Percentiles rank a stretch among this genome's conserved stretches.
Conservation (phyloP, 2,329 filamentous ascomycete species). For the Acarospora socialis region DNA sequence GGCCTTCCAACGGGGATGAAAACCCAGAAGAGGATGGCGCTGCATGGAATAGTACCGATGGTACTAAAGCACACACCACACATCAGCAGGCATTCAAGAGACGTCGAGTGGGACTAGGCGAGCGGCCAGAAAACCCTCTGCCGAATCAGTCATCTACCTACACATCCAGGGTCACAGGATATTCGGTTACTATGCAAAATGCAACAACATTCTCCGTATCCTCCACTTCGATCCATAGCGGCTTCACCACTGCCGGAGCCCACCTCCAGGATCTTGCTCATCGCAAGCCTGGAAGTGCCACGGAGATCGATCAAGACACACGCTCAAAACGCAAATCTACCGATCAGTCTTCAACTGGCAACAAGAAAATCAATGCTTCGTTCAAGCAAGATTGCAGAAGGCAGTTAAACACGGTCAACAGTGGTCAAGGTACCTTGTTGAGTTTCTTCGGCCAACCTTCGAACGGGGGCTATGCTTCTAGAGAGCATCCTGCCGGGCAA, state of each 20-base stretch:
- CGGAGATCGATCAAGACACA: conserved; percentile 15
- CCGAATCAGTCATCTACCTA: too few species aligned
- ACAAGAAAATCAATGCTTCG: too few species aligned
- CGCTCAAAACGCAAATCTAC: too few species aligned
- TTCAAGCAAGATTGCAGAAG: conserved; percentile 12
- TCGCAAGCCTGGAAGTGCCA: conserved; percentile 19
- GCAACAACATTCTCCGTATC: conserved; percentile 19
- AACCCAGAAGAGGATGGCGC: conserved; percentile 19
- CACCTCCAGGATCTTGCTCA: conserved; percentile 27
- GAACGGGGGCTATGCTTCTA: conserved; percentile 5
- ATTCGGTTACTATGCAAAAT: conserved; percentile 21
- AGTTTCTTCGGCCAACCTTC: conserved; percentile 33
- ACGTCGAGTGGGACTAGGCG: neutral
- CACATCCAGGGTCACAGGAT: too few species aligned
- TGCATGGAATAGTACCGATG: conserved; percentile 15
- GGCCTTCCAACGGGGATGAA: conserved; percentile 49
- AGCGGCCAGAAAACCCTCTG: neutral
- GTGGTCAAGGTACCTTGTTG: conserved; percentile 39
- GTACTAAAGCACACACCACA: conserved; percentile 19
- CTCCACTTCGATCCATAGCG: conserved; percentile 16
- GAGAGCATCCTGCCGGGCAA: conserved; percentile 4
- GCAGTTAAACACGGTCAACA: conserved; percentile 26
- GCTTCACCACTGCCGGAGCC: conserved; percentile 26
- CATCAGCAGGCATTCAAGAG: conserved; percentile 12
- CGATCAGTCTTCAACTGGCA: conserved; percentile 18